Evolutionary conservation across 768 basidiomycete species (phyloP).

Genomic region (Nidularia pulvinata): DNA sequence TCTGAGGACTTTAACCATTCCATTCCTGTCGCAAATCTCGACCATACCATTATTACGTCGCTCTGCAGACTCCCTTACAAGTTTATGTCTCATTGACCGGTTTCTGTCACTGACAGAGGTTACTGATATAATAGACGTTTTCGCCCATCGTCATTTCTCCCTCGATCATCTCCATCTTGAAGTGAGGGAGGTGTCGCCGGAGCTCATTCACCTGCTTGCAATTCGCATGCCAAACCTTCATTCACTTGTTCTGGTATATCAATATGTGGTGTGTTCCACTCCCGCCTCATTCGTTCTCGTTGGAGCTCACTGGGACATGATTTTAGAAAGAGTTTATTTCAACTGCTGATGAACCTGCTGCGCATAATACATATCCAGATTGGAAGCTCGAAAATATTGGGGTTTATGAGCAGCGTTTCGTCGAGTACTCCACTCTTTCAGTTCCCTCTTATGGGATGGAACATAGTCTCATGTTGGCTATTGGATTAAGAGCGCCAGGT

Average conservation of each 20-base stretch:
- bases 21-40: conserved; percentile 9
- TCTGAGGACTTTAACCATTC: conserved; percentile 20
- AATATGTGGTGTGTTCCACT: neutral
- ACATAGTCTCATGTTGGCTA: neutral
- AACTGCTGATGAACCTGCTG: neutral
- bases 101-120: conserved; percentile 19
- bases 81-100: conserved; percentile 17
- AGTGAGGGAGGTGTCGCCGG: conserved; percentile 9
- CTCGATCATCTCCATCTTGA: conserved; percentile 19
- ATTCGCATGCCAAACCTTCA: conserved; percentile 14
- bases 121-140: conserved; percentile 13
- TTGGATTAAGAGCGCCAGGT: neutral
- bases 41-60: conserved; percentile 18
- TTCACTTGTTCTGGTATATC: conserved; percentile 16
- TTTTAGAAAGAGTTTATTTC: neutral
- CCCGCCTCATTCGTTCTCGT: neutral
- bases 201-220: conserved; percentile 14
- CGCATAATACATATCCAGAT: neutral
- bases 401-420: neutral
- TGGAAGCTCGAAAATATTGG: neutral
- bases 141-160: conserved; percentile 14
- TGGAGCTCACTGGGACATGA: neutral
- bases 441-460: neutral
- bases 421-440: neutral
- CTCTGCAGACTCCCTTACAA: conserved; percentile 18